These are phyloP conservation scores for Garcia nutans DNA, from an alignment of 345 rosid species.

Conservation along the genomic window DNA sequence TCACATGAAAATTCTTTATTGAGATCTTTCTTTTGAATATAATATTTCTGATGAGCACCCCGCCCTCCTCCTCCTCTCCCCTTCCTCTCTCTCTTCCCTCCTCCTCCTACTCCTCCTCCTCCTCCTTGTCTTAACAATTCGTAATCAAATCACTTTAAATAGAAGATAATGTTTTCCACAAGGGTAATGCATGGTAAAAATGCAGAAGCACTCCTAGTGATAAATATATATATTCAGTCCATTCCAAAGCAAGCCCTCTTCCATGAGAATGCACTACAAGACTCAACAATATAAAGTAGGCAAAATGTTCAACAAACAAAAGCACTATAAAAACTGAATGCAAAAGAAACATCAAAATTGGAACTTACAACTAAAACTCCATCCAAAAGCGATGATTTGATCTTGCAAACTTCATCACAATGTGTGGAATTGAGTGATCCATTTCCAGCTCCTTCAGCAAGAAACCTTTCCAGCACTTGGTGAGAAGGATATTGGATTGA, in stretches of 20 bases:
- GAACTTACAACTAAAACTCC: constrained; percentile 81
- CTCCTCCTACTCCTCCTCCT: no score
- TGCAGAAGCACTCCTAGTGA: background rate
- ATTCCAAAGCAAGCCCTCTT: background rate
- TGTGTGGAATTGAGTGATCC: constrained; percentile 33
- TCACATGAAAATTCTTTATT: background rate
- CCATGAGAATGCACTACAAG: background rate
- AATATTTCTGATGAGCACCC: background rate
- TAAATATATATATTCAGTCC: background rate
- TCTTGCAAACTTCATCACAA: constrained; percentile 82
- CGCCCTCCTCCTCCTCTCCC: no score
- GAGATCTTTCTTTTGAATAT: background rate
- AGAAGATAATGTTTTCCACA: background rate
- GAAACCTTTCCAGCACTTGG: constrained; percentile 70
- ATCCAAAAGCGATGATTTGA: constrained; percentile 87
- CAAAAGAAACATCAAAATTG: constrained; percentile 14
- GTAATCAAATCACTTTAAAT: background rate
- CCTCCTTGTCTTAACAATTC: no score
- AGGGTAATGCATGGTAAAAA: background rate
- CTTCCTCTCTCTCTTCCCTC: no score
- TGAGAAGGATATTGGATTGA: constrained; percentile 54
- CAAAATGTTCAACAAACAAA: background rate
- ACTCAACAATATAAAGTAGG: background rate
- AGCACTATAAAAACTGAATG: background rate
- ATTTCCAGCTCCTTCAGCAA: constrained; percentile 63